Base-by-base conservation (phyloP, 169 alveolate genomes). In the Plasmodium cynomolgi region DNA sequence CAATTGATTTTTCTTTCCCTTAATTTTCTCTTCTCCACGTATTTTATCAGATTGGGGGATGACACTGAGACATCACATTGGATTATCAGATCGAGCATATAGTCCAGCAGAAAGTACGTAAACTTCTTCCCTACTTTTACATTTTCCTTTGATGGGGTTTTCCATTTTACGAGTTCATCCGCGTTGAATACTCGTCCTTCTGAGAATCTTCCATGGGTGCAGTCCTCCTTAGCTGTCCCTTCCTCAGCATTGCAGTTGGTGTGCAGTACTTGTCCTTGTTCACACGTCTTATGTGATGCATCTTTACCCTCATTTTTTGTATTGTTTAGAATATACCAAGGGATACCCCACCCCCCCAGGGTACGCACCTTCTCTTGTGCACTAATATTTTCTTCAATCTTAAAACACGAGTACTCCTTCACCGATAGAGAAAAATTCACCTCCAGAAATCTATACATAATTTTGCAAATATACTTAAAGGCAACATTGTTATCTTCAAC, bases 391-490 rank as follows among this genome's bases (percentile, higher is more conserved):
- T 88, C 94, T 23, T 58, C 34, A 20, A 88, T 33, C 47, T 79
- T 26, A 88, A 88, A 88, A 88, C 82, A 58, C 5, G 94, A 58
- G 50, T 37, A 80, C 37, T 80, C 77, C 75, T 79, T 88, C 37
- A 88, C 74, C 3, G 91, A 79, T 44, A 88, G 33, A 26, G 77
- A 39, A 80, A 88, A 88, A 20, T 80, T 79, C 44, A 79, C 6
- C 33, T 88, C 94, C 73, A 88, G 72, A 58, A 88, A 88, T 88
- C 90, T 56, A 33, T 80, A 79, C 83, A 88, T 80, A 88, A 88
- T 88, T 88, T 88, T 88, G 39, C 94, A 88, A 62, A 88, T 47
- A 68, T 88, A 88, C 72, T 88, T 88, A 50, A 88, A 88, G 33
- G 83, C 41, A 26, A 74, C 33, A 41, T 41, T 88, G 72, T 80